Base-by-base conservation (phyloP, 2,329 filamentous ascomycete genomes). In the Aspergillus sojae region DNA sequence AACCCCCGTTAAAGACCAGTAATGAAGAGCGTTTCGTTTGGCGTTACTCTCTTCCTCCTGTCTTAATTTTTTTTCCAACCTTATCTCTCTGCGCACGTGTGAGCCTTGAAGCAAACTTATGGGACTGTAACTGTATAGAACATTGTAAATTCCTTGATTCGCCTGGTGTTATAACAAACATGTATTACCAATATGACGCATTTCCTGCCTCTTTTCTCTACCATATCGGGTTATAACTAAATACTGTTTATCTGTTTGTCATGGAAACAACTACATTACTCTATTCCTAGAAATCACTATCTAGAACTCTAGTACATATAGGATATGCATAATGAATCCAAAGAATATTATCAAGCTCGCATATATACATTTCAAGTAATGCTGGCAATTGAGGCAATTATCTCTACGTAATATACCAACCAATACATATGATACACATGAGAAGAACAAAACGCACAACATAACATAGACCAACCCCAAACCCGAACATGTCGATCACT, bases 101-200 rank as follows among this genome's bases (percentile, higher is more conserved):
- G 58, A 65, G 60, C 57, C 58, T 64, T 48, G 48, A 59, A 61
- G 52, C 45, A 61, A 41, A 28, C 34, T 60, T 52, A 59, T 66
- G 64, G 63, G 61, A 64, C 66, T 75, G 72, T 74, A 48, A 76
- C 64, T 77, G 73, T 77, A 77, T 77, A 76, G 65, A 75, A 70
- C 64, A 69, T 68, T 68, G 65, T 66, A 68, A 74, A 72, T 63
- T 65, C 62, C 58, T 62, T 66, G 62, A 68, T 36, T 43, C 34
- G 57, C 48, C 57, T 67, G 67, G 66, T 67, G 61, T 64, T 62
- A 63, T 62, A 57, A 58, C 46, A 64, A 41, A 32, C 4, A 21
- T 68, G 65, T 68, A 69, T 70, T 67, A 68, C 65, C 62, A 69
- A 58, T 60, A n/a, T 48, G 54, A 45, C 50, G 30, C 21, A 55